Evolutionary conservation across 2,329 filamentous ascomycete species (phyloP), one percentile per base, ranked within the genome.

Genomic region (Aspergillus nomiae): DNA sequence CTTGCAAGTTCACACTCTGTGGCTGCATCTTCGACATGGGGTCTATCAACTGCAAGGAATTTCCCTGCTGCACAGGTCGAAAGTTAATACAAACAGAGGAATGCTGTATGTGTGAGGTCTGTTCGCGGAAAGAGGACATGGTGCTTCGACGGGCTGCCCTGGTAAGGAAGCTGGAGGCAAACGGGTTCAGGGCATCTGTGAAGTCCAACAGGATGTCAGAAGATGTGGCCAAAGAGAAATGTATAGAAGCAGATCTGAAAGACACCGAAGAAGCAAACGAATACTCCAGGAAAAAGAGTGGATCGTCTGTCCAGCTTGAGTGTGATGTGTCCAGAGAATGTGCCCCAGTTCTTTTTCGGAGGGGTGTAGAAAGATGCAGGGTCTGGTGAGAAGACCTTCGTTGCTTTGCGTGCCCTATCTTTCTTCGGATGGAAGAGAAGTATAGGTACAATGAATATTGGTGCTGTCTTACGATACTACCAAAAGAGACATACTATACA

Each of bases 11-110:
- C 48, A 64, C 63, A 14, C 38, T 69, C 21, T 74, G 72, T 48
- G 70, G 69, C 34, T 73, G 68, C 61, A 72, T 70, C 41, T 67
- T 53, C 60, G 69, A 67, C 6, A 62, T 60, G 21, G 48, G 32
- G 19, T 56, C 26, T 10, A 30, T 58, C 4, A n/a, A 28, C 56
- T 71, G 69, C 58, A 28, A 9, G 1, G 24, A 53, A 2, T 36
- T 50, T 2, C 34, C 16, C 2, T 30, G 34, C 10, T 70, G 68
- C 38, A 50, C 38, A 21, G 64, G 61, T 7, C 43, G 19, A 19
- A 56, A 43, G 41, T 63, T 70, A 55, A 50, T 65, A 9, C 57
- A 58, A 11, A 54, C 63, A 2, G 45, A 58, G 2, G n/a, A 64
- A 12, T 38, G 54, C 10, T 51, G 26, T 10, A 63, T 65, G 16